Base-by-base conservation (phyloP, 2,329 filamentous ascomycete genomes). In the Apiospora marii region DNA sequence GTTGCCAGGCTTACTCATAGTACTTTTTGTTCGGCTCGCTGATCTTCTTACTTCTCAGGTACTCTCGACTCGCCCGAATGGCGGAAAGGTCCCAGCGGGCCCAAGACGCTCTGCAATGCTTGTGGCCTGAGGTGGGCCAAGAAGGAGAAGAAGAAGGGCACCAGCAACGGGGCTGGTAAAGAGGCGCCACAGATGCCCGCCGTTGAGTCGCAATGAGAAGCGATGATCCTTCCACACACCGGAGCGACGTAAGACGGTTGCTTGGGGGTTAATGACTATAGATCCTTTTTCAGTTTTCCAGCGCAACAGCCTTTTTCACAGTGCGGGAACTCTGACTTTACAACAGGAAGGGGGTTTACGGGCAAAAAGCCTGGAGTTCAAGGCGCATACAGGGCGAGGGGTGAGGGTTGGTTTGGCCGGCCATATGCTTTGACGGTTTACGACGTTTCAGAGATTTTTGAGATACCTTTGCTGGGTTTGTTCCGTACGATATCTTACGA, bases 51-150 rank as follows among this genome's bases (percentile, higher is more conserved):
- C 58, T 69, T 41, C 7, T 5, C 74, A 92, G 90, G 90, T 46
- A 98, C 94, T 0, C 87, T 97, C 53, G 95, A 98, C 80, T 97
- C 94, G 22, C 96, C 96, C 0, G 96, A 98, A 85, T 98, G 96
- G 96, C 89, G 96, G 74, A 98, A 98, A 82, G 96, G 96, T 0
- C 96, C 96, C 0, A 94, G 90, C 74, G 96, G 96, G 2, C 95
- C 95, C 1, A 98, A 98, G 83, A 98, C 96, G 12, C 85, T 98
- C 16, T 98, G 96, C 83, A 98, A 98, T 84, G 96, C 96, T 10
- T 98, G 96, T 80, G 96, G 96, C 49, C 84, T 93, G 43, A 86
- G 91, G 70, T 93, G 91, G 91, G 91, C 91, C 22, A 91, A 93
- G 89, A 95, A 94, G 80, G 94, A 96, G 80, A 96, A 96, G 87